Base-by-base conservation (phyloP, 495 filamentous ascomycete genomes). In the Hypoxylon fragiforme region DNA sequence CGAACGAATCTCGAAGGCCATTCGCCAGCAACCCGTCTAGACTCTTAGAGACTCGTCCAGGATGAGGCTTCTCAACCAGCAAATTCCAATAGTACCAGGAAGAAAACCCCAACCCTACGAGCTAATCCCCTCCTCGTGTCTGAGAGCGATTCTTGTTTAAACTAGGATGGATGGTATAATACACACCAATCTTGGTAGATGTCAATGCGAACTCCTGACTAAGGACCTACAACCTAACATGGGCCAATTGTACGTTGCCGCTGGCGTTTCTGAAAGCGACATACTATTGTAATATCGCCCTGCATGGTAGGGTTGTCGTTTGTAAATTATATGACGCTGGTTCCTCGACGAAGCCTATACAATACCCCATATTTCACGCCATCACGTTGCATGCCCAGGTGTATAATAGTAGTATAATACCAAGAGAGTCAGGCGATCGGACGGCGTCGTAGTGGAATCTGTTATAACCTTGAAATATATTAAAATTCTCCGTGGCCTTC, bases 321-420 rank as follows among this genome's bases (percentile, higher is more conserved):
- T n/a, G n/a, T 22, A 18, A 40, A 42, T 48, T 52, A 28, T 32
- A 7, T 18, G 31, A 14, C 37, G 19, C 48, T 43, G 24, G n/a
- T n/a, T 48, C 43, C 19, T 48, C 38, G 11, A 48, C 44, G 36
- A 34, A 35, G 11, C 48, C n/a, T n/a, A n/a, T n/a, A 15, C 40
- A 20, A 7, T 47, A 42, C 46, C 54, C 54, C 55, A 43, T 52
- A 44, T 38, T 48, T 53, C 11, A 8, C 43, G n/a, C n/a, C n/a
- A n/a, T n/a, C n/a, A n/a, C n/a, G n/a, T 16, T 35, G 18, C 26
- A 40, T 40, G 14, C 15, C n/a, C n/a, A n/a, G n/a, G n/a, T n/a
- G n/a, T n/a, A n/a, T n/a, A n/a, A n/a, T n/a, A n/a, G n/a, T n/a
- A n/a, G n/a, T n/a, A n/a, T n/a, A n/a, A n/a, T n/a, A n/a, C n/a